phyloP scores from a whole-genome alignment of 495 filamentous ascomycete species.

The Trichoderma parareesei region DNA sequence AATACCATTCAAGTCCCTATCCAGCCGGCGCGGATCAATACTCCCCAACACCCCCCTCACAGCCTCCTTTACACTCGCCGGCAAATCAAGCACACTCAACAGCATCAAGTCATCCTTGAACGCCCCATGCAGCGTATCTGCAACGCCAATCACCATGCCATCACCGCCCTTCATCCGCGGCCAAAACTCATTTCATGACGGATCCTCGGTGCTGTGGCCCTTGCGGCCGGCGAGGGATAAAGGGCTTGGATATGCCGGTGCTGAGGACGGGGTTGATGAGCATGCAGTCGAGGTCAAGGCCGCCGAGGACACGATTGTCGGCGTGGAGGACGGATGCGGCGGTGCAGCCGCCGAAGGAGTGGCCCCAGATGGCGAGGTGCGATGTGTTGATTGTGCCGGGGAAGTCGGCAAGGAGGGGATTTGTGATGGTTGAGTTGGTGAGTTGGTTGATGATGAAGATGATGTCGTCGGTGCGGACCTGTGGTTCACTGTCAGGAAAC shows the following conservation, averaged over 20 bases:
- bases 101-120: slow-evolving; percentile 5
- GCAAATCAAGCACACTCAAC: neutral
- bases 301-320: neutral
- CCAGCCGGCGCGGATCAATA: neutral
- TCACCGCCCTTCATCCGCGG: neutral
- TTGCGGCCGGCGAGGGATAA: slow-evolving; percentile 3
- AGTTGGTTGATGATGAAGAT: neutral
- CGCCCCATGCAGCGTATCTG: neutral
- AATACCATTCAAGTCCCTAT: neutral
- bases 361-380: neutral
- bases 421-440: neutral
- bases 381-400: neutral
- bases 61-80: neutral
- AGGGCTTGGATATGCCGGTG: neutral
- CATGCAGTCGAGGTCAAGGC: neutral
- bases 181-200: neutral
- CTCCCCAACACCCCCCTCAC: neutral
- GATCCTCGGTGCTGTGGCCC: neutral
- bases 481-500: neutral
- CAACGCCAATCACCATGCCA: neutral
- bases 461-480: neutral
- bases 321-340: neutral
- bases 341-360: neutral
- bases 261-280: neutral
- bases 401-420: neutral